Base-by-base conservation (phyloP, 2,329 filamentous ascomycete genomes). In the Immersiporthe knoxdaviesiana region DNA sequence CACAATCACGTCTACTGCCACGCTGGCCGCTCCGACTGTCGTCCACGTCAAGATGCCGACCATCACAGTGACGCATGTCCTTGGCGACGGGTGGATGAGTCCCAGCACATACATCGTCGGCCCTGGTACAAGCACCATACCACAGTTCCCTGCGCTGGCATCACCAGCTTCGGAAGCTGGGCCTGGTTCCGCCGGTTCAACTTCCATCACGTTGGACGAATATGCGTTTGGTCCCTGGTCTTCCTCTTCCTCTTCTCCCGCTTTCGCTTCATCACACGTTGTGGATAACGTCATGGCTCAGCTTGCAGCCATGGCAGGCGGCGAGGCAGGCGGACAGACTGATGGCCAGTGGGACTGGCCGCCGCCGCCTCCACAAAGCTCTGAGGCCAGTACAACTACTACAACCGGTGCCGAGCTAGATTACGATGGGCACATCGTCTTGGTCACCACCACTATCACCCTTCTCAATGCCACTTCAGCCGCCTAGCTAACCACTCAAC, bases 31-130 rank as follows among this genome's bases (percentile, higher is more conserved):
- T 12, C 56, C 63, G 12, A 67, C 47, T 18, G 21, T 59, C 4
- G 47, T 27, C 24, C 61, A 50, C 21, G 27, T 69, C 10, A 41
- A 65, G 2, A n/a, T 69, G 32, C 70, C 70, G 2, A 71, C 70
- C 0, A n/a, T 71, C 18, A 71, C 68, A 35, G 63, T 71, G 1
- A 71, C 70, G 10, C 70, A 71, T 66, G 65, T 71, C 0, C 68
- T 71, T 41, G 70, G 70, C 10, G 65, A 71, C 37, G 70, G 70
- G 14, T 71, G 70, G 70, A 68, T 71, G 24, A 65, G 30, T 27
- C 70, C 70, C 14, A 71, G 70, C 50, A 68, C 68, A 52, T 71
- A 68, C 41, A 44, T 63, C 1, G 63, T 70, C 21, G 70, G 58
- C 21, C 67, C 70, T 61, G 63, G 52, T 18, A 54, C 67, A 62